These are phyloP conservation scores for Cucumis cinereus DNA, from an alignment of 306 rosid species.

Conservation along the genomic window DNA sequence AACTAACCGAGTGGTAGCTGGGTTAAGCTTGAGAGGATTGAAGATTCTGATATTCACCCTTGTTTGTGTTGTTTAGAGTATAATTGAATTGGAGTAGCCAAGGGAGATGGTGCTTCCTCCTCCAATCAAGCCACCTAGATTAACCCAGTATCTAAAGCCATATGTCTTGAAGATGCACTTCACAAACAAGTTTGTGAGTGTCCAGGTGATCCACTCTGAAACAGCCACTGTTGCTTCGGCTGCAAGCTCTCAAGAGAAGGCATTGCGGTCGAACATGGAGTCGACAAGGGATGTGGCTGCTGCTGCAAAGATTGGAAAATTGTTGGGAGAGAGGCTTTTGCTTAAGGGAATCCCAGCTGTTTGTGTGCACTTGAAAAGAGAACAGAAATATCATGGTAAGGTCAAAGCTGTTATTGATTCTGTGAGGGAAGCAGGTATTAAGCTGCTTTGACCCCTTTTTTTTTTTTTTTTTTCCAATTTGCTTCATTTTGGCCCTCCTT, in stretches of 20 bases:
- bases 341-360: slow-evolving; percentile 67
- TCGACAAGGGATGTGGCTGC: slow-evolving; percentile 68
- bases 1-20: neutral
- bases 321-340: slow-evolving; percentile 70
- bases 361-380: slow-evolving; percentile 66
- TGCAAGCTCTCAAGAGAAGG: slow-evolving; percentile 77
- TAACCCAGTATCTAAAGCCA: slow-evolving; percentile 62
- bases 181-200: slow-evolving; percentile 66
- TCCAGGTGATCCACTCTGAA: slow-evolving; percentile 67
- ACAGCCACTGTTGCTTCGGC: slow-evolving; percentile 78
- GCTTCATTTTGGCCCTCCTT: neutral
- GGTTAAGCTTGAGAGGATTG: neutral
- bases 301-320: slow-evolving; percentile 74
- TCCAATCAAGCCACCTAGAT: slow-evolving; percentile 48
- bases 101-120: slow-evolving; percentile 57
- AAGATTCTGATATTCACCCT: neutral
- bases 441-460: slow-evolving; percentile 39
- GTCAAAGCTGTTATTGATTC: slow-evolving; percentile 73
- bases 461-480: neutral
- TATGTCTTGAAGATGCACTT: slow-evolving; percentile 83
- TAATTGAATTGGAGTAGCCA: neutral
- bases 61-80: neutral
- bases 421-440: slow-evolving; percentile 61
- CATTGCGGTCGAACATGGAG: slow-evolving; percentile 49
- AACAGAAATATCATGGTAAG: slow-evolving; percentile 90